phyloP scores from a whole-genome alignment of 2,329 filamentous ascomycete species.

The Apiospora phragmitis region DNA sequence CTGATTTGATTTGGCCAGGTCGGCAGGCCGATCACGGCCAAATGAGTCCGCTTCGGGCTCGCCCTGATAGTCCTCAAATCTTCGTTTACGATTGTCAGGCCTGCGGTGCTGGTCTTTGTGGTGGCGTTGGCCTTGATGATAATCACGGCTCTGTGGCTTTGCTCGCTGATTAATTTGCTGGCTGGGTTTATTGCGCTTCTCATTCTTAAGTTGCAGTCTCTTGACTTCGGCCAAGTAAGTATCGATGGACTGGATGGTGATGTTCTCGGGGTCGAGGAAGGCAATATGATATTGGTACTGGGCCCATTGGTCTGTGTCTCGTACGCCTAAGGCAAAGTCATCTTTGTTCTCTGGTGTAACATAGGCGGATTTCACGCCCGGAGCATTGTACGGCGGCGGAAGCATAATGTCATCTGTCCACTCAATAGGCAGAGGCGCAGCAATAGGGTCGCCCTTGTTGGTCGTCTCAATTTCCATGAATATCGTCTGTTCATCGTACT shows the following conservation, averaged over 20 bases:
- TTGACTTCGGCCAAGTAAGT: slow-evolving; percentile 1
- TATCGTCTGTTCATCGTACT: slow-evolving; percentile 27
- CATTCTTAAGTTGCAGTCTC: slow-evolving; percentile 18
- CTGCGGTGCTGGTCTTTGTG: not conserved
- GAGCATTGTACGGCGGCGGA: slow-evolving; percentile 30
- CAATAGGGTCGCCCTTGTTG: slow-evolving; percentile 29
- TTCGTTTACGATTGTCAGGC: slow-evolving; percentile 12
- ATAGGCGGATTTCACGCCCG: slow-evolving; percentile 30
- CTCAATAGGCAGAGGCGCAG: slow-evolving; percentile 28
- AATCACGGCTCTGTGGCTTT: slow-evolving; percentile 3
- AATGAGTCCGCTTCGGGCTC: not conserved
- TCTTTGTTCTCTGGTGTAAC: slow-evolving; percentile 31
- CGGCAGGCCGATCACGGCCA: not conserved
- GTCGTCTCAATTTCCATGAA: slow-evolving; percentile 24
- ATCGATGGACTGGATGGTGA: slow-evolving; percentile 8
- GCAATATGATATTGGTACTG: slow-evolving; percentile 29
- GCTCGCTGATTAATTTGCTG: not conserved
- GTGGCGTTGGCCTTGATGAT: not conserved
- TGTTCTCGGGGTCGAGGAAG: slow-evolving; percentile 22
- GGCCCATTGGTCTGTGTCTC: slow-evolving; percentile 32
- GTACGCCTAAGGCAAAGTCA: slow-evolving; percentile 31
- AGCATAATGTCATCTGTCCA: slow-evolving; percentile 32
- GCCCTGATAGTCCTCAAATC: slow-evolving; percentile 11
- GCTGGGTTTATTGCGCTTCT: slow-evolving; percentile 6
- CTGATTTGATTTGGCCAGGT: not conserved